Evolutionary conservation across 139 green algal genomes (phyloP), one percentile per base, ranked within the genome.

Genomic region (Yamagishiella unicocca): DNA sequence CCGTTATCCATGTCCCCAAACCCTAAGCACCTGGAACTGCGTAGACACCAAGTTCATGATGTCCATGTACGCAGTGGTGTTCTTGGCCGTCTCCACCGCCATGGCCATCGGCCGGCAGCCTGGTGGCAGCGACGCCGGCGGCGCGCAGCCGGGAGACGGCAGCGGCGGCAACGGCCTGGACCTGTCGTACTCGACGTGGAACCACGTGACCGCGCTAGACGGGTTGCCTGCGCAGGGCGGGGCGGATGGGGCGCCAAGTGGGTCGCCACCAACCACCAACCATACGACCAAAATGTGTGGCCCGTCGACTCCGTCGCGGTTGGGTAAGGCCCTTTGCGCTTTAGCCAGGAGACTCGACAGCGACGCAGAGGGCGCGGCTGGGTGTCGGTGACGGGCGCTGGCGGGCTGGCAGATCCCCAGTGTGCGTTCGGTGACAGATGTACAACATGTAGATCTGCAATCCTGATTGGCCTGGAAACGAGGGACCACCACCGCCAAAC

Each of bases 171-270:
- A 27, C 43, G 82, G 43, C 31, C 9, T 0, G 3, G 62, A 53
- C 40, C 9, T 27, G 80, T 86, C 80, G 64, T 77, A 77, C 45
- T 90, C 88, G 42, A 97, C 96, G 66, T 94, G 90, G 89, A 97
- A 97, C 92, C 92, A 97, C 17, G 90, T 91, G 29, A 97, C 76
- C 25, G 81, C 83, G 83, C 79, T 90, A 29, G 78, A n/a, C 29
- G 77, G 55, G 33, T 33, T 27, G 17, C 6, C 77, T 84, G 77
- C 35, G 14, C 24, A 8, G n/a, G n/a, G n/a, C n/a, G n/a, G n/a
- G n/a, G n/a, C n/a, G n/a, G n/a, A n/a, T n/a, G n/a, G n/a, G n/a
- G n/a, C n/a, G n/a, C n/a, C n/a, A n/a, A n/a, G n/a, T n/a, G n/a
- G n/a, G n/a, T n/a, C n/a, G n/a, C n/a, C n/a, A n/a, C n/a, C n/a